phyloP scores from a whole-genome alignment of 192 early-diverging fungal genomes.

The Backusella macrospora region DNA sequence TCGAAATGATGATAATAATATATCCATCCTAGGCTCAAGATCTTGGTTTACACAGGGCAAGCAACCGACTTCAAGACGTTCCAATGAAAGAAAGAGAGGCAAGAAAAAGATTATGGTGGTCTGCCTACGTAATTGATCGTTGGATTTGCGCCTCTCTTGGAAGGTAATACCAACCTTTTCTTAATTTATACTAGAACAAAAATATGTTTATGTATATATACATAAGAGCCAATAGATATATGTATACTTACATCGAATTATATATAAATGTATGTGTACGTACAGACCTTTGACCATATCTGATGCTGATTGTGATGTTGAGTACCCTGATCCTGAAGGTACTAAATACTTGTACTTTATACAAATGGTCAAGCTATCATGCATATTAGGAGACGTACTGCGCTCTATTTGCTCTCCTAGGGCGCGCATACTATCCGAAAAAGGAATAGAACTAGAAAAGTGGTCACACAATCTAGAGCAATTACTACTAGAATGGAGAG shows the following conservation, averaged over 20 bases:
- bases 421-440: constrained; percentile 20
- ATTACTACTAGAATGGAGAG: constrained; percentile 29
- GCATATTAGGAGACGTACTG: constrained; percentile 36
- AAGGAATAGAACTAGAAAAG: constrained; percentile 20
- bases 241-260: not conserved
- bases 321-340: constrained; percentile 20
- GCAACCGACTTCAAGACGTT: constrained; percentile 7
- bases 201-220: too few species aligned
- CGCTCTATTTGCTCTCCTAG: constrained; percentile 35
- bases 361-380: constrained; percentile 29
- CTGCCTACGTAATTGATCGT: constrained; percentile 34
- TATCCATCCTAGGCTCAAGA: constrained; percentile 31
- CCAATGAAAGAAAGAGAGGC: constrained; percentile 17
- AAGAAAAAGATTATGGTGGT: constrained; percentile 38
- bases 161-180: constrained; percentile 18
- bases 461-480: constrained; percentile 16
- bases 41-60: constrained; percentile 40
- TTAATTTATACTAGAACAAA: not conserved
- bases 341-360: constrained; percentile 16
- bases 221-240: too few species aligned
- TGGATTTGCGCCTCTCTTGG: constrained; percentile 36
- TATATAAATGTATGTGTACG: not conserved
- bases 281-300: constrained; percentile 34
- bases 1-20: not conserved
- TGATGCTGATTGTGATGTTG: constrained; percentile 42